Conservation (phyloP, 2,329 filamentous ascomycete species). For the Zymoseptoria passerinii region DNA sequence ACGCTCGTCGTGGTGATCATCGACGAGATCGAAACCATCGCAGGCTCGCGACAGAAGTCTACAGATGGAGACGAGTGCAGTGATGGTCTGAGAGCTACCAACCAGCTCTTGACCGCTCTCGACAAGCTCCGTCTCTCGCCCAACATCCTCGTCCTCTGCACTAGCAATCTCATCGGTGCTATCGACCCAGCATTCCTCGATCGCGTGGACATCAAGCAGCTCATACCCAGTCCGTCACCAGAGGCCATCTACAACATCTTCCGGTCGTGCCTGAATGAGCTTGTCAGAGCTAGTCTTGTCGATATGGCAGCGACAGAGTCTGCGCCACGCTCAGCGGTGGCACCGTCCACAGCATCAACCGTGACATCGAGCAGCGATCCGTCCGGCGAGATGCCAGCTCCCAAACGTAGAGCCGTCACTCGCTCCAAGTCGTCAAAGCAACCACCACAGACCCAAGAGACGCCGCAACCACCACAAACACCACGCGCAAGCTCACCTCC, state of each 20-base stretch:
- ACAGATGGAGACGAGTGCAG: constrained; percentile 35
- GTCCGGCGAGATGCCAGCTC: neutral
- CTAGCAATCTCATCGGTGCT: constrained; percentile 41
- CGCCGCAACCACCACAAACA: neutral
- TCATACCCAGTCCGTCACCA: constrained; percentile 34
- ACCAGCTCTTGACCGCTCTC: constrained; percentile 42
- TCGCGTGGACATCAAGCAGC: constrained; percentile 41
- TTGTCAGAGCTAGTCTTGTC: constrained; percentile 34
- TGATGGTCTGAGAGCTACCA: constrained; percentile 43
- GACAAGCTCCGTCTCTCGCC: constrained; percentile 36
- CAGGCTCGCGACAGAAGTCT: constrained; percentile 37
- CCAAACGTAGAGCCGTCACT: neutral
- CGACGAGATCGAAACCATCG: constrained; percentile 45
- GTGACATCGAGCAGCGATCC: neutral
- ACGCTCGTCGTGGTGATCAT: constrained; percentile 41
- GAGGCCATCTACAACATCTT: constrained; percentile 42
- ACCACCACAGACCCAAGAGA: neutral
- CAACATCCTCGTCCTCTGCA: constrained; percentile 44
- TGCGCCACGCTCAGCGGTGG: neutral
- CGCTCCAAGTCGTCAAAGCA: neutral
- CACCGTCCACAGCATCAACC: neutral
- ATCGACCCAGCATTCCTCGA: constrained; percentile 44
- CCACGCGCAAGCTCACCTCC: neutral
- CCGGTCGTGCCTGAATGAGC: constrained; percentile 40
- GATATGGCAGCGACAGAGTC: constrained; percentile 9